Base-by-base conservation (phyloP, 805 yeast species). In the Starmera pachycereana region DNA sequence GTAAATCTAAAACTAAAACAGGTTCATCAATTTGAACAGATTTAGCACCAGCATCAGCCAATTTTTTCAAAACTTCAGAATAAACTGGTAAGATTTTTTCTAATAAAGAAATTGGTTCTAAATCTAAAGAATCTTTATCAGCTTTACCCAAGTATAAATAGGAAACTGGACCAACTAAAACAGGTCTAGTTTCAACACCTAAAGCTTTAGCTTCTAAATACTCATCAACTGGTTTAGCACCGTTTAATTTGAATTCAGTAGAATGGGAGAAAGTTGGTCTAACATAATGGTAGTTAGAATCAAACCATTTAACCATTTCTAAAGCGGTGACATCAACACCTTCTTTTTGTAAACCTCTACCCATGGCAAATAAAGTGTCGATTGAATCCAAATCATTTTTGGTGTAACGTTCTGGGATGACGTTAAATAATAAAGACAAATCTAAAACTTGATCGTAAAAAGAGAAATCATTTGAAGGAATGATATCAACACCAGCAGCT, bases 271-370 rank as follows among this genome's bases (percentile, higher is more conserved):
- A 89, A 54, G 98, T 92, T 69, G 98, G 98, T 77, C 98, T 86
- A 61, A 92, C 97, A 68, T 92, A 92, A 72, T 92, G 98, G 86
- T 92, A 92, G 87, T 92, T 92, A 51, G 97, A 85, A 71, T 92
- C 98, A 58, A 92, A 92, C 98, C 98, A 92, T 77, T 92, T 92
- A 57, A 92, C 98, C 98, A 92, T 92, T 78, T 92, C 95, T 65
- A 87, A 77, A 58, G 98, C 98, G 49, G 97, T 90, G 47, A 92
- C 98, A 68, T 92, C 98, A 56, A 92, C 96, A 52, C 95, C 95
- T 69, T 83, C 81, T 73, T 92, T 86, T 76, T 92, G 98, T 66
- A 92, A 77, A 81, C 98, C 98, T 79, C 98, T 88, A 71, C 97
- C 98, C 97, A 92, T 92, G 62, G 98, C 98, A 66, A 92, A 92